Evolutionary conservation across 83 land plant species (phyloP).

Genomic region (Diphasiastrum complanatum): DNA sequence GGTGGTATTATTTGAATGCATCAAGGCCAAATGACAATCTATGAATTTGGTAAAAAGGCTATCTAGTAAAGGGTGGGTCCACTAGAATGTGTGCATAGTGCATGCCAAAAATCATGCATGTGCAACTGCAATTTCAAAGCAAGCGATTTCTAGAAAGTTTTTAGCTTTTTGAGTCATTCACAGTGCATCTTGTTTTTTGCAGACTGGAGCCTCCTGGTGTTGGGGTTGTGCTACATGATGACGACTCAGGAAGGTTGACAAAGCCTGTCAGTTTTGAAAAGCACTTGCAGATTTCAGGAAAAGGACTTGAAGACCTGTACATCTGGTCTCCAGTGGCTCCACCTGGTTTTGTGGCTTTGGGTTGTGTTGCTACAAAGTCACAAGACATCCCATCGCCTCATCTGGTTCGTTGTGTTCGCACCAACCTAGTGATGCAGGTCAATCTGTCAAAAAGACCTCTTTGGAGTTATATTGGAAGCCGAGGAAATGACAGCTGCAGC

Average conservation of each 20-base stretch:
- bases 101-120: no score
- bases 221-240: slow-evolving; percentile 68
- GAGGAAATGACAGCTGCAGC: slow-evolving; percentile 67
- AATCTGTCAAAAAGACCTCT: slow-evolving; percentile 60
- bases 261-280: slow-evolving; percentile 73
- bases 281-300: slow-evolving; percentile 54
- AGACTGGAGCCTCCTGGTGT: slow-evolving; percentile 91
- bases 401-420: slow-evolving; percentile 74
- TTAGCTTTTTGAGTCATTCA: not conserved
- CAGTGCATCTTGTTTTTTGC: slow-evolving; percentile 9
- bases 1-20: no score
- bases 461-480: slow-evolving; percentile 55
- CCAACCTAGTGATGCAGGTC: slow-evolving; percentile 74
- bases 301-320: slow-evolving; percentile 67
- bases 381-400: slow-evolving; percentile 48
- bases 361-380: slow-evolving; percentile 67
- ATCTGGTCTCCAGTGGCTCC: slow-evolving; percentile 96
- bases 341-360: slow-evolving; percentile 83
- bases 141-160: not conserved
- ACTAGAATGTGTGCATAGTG: no score
- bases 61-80: no score
- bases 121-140: no score
- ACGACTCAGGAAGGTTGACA: slow-evolving; percentile 62
- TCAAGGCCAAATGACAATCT: no score
- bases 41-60: no score